These are phyloP conservation scores for Agapanthus africanus DNA, from an alignment of 106 monocot genomes.

Conservation along the genomic window DNA sequence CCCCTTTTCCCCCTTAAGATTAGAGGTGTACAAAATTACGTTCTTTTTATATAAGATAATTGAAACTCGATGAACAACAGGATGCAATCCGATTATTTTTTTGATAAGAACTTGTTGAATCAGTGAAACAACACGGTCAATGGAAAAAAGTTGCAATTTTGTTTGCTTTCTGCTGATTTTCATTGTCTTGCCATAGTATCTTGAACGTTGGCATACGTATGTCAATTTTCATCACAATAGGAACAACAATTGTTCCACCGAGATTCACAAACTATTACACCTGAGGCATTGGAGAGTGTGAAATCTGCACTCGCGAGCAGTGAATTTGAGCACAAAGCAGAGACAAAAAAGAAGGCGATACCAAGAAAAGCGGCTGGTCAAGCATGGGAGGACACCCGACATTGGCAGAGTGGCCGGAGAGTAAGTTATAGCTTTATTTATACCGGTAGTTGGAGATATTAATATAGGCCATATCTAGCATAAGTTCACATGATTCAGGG, in stretches of 20 bases:
- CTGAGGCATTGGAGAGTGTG: slow-evolving; percentile 87
- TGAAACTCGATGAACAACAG: not conserved
- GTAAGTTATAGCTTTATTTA: slow-evolving; percentile 30
- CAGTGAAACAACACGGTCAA: too few species aligned
- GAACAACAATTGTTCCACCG: slow-evolving; percentile 89
- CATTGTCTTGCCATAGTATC: not conserved
- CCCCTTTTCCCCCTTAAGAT: too few species aligned
- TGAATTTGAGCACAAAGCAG: slow-evolving; percentile 74
- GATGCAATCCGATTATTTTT: not conserved
- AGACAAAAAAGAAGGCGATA: slow-evolving; percentile 69
- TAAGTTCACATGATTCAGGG: not conserved
- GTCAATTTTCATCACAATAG: slow-evolving; percentile 23
- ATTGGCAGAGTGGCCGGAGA: slow-evolving; percentile 88
- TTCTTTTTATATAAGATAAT: not conserved
- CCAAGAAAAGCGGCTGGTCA: slow-evolving; percentile 91
- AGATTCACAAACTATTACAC: slow-evolving; percentile 92
- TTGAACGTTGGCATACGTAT: too few species aligned
- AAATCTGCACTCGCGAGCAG: slow-evolving; percentile 90
- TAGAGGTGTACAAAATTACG: not conserved
- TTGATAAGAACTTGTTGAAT: too few species aligned
- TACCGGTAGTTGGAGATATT: too few species aligned
- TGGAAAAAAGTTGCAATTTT: too few species aligned
- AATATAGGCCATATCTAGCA: too few species aligned
- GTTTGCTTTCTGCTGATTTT: too few species aligned
- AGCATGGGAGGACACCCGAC: slow-evolving; percentile 89